phyloP scores from a whole-genome alignment of 192 early-diverging fungal genomes.

The Diversispora epigaea region DNA sequence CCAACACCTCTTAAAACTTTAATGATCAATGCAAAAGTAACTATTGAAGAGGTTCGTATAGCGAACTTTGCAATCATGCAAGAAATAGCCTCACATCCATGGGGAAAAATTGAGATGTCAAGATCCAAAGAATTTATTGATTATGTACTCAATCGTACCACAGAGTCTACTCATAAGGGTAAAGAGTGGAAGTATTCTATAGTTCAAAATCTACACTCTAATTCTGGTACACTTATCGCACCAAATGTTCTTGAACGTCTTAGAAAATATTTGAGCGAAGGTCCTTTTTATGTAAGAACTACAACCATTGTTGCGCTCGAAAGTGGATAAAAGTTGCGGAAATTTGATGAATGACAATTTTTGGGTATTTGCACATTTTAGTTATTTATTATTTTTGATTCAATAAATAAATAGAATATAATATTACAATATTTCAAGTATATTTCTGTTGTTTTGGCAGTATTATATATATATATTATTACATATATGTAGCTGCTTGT shows the following conservation, averaged over 20 bases:
- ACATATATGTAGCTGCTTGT: slow-evolving; percentile 5
- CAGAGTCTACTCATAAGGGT: slow-evolving; percentile 34
- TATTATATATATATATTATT: neutral
- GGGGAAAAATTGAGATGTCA: slow-evolving; percentile 22
- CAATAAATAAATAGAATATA: too few species aligned
- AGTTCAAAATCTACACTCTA: slow-evolving; percentile 30
- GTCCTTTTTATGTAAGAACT: slow-evolving; percentile 36
- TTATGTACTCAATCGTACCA: slow-evolving; percentile 43
- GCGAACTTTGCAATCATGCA: slow-evolving; percentile 38
- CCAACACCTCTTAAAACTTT: slow-evolving; percentile 31
- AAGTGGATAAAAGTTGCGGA: slow-evolving; percentile 30
- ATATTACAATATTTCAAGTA: too few species aligned
- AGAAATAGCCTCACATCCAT: slow-evolving; percentile 10
- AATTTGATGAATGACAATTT: too few species aligned
- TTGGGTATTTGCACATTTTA: too few species aligned
- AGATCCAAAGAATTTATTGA: slow-evolving; percentile 37
- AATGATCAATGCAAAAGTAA: slow-evolving; percentile 29
- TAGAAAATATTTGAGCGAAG: slow-evolving; percentile 39
- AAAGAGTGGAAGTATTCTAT: slow-evolving; percentile 50
- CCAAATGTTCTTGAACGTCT: slow-evolving; percentile 28
- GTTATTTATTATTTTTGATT: too few species aligned
- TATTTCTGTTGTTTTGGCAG: too few species aligned
- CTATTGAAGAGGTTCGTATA: slow-evolving; percentile 34
- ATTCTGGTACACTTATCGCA: slow-evolving; percentile 27
- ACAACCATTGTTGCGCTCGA: slow-evolving; percentile 39